A percentile compares a stretch with the other conserved stretches of the same genome.
These are phyloP conservation scores for Suillus spraguei DNA, from an alignment of 768 basidiomycete species.

Conservation along the genomic window DNA sequence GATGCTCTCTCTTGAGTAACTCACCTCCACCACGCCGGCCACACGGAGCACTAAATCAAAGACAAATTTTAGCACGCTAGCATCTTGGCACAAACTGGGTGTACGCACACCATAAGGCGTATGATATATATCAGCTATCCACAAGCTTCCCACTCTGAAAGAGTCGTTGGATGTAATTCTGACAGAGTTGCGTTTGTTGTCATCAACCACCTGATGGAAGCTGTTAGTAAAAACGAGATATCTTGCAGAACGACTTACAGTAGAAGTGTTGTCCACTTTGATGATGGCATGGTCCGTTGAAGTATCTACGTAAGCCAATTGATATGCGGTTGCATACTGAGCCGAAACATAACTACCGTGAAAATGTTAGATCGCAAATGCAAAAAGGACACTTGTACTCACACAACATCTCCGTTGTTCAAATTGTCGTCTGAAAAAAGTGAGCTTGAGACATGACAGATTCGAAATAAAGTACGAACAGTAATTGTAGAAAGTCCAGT, in stretches of 20 bases:
- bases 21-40: constrained; percentile 62
- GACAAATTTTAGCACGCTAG: constrained; percentile 11
- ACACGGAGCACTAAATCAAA: constrained; percentile 60
- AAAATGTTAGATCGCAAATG: constrained; percentile 10
- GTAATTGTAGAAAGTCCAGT: constrained; percentile 65
- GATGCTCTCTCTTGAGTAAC: constrained; percentile 1
- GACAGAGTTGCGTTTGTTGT: constrained; percentile 67
- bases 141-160: constrained; percentile 61
- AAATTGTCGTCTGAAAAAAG: constrained; percentile 59
- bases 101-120: constrained; percentile 61
- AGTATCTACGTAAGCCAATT: constrained; percentile 64
- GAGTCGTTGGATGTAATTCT: constrained; percentile 60
- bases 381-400: constrained; percentile 15
- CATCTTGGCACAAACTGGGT: neutral
- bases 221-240: constrained; percentile 7
- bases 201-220: constrained; percentile 32
- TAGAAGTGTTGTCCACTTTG: constrained; percentile 71
- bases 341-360: constrained; percentile 49
- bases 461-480: constrained; percentile 40
- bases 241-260: constrained; percentile 32
- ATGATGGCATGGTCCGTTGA: constrained; percentile 72
- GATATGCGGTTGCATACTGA: constrained; percentile 42
- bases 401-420: constrained; percentile 67
- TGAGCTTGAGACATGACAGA: constrained; percentile 3
- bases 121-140: constrained; percentile 66